Evolutionary conservation across 306 rosid species (phyloP).

Genomic region (Chamaecrista fasciculata): DNA sequence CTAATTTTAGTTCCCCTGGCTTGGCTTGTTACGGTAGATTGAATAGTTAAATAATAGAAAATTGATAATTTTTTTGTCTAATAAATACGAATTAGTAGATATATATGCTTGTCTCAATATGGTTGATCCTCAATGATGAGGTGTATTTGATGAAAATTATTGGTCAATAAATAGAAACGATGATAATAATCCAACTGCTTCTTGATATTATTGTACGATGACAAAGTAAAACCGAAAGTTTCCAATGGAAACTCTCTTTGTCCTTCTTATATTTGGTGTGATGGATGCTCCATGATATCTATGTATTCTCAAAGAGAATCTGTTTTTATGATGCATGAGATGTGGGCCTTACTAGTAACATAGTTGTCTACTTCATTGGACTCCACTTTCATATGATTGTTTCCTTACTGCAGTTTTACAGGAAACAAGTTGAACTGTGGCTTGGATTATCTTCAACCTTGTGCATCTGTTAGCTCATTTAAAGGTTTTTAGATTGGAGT

Average conservation of each 20-base stretch:
- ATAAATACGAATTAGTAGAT: background rate
- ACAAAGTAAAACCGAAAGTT: background rate
- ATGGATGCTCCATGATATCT: background rate
- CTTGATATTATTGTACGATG: background rate
- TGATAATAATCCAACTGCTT: conserved; percentile 5
- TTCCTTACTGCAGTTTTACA: conserved; percentile 62
- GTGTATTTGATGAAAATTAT: background rate
- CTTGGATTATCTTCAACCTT: conserved; percentile 34
- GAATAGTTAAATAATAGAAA: background rate
- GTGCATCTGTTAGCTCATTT: conserved; percentile 48
- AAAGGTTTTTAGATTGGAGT: conserved; percentile 55
- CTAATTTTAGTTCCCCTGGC: background rate
- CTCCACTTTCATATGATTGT: conserved; percentile 19
- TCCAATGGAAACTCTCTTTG: background rate
- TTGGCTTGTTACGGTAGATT: background rate
- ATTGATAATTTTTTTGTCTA: background rate
- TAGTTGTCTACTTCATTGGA: background rate
- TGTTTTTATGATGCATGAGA: background rate
- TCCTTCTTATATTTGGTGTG: background rate
- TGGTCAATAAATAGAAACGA: background rate
- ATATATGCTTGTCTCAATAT: background rate
- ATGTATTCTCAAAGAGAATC: conserved; percentile 16
- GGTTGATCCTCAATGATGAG: conserved; percentile 1
- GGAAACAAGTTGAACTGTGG: conserved; percentile 76
- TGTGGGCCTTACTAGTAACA: conserved; percentile 2